These are phyloP conservation scores for Diplodia mutila DNA, from an alignment of 2,329 filamentous ascomycete genomes.

Conservation along the genomic window DNA sequence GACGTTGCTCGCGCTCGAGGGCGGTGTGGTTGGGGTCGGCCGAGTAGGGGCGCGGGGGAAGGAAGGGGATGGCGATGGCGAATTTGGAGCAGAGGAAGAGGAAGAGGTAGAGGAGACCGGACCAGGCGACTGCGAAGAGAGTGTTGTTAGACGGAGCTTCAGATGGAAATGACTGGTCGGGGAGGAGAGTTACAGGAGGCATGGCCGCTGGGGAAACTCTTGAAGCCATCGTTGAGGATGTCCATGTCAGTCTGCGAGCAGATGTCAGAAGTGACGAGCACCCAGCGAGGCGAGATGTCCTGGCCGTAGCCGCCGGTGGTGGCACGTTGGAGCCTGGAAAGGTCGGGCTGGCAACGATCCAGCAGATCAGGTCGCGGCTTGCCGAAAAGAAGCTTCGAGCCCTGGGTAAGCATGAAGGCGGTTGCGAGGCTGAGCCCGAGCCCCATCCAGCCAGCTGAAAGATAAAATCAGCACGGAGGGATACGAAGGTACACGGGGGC, in stretches of 20 bases:
- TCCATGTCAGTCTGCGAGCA: slow-evolving; percentile 68
- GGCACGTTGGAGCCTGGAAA: slow-evolving; percentile 60
- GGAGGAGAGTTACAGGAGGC: slow-evolving; percentile 59
- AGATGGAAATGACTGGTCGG: background rate
- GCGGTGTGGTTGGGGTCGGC: slow-evolving; percentile 55
- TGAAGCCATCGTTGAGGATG: slow-evolving; percentile 78
- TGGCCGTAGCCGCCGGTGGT: slow-evolving; percentile 65
- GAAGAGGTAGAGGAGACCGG: slow-evolving; percentile 81
- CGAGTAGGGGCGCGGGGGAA: slow-evolving; percentile 55
- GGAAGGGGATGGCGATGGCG: slow-evolving; percentile 72
- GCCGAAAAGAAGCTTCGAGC: slow-evolving; percentile 76
- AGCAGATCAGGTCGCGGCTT: slow-evolving; percentile 68
- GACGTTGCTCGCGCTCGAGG: slow-evolving; percentile 22
- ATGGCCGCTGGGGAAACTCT: slow-evolving; percentile 81
- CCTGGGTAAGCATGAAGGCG: slow-evolving; percentile 80
- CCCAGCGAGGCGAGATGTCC: slow-evolving; percentile 59
- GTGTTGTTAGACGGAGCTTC: background rate
- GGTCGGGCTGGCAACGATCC: slow-evolving; percentile 75
- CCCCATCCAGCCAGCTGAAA: slow-evolving; percentile 71
- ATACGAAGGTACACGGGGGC: background rate
- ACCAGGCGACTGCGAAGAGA: slow-evolving; percentile 63
- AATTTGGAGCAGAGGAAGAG: slow-evolving; percentile 87
- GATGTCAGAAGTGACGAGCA: slow-evolving; percentile 75
- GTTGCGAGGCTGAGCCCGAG: slow-evolving; percentile 72
- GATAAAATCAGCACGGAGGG: background rate